These are phyloP conservation scores for Skeletonema tropicum DNA, from an alignment of 108 stramenopile species.

Conservation along the genomic window DNA sequence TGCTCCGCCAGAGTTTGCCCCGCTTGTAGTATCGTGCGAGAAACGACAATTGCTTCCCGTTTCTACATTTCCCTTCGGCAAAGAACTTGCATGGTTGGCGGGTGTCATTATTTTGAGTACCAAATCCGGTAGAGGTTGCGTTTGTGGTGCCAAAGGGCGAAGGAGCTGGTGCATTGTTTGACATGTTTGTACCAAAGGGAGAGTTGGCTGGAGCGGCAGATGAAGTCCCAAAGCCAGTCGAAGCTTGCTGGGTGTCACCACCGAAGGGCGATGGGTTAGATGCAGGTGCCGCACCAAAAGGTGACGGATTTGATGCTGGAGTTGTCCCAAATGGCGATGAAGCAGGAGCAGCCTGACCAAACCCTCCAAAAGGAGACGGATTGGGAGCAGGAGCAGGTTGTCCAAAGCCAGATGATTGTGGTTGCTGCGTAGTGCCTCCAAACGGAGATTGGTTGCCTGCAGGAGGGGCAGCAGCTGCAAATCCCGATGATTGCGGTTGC, in stretches of 20 bases:
- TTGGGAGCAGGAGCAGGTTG: constrained; percentile 6
- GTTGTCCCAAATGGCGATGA: constrained; percentile 30
- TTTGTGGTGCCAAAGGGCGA: constrained; percentile 17
- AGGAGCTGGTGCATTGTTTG: not conserved
- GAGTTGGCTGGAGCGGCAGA: constrained; percentile 3
- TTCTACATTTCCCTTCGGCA: constrained; percentile 16
- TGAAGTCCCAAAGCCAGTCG: not conserved
- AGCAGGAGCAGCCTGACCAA: constrained; percentile 11
- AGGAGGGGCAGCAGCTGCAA: not conserved
- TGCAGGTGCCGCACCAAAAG: constrained; percentile 32
- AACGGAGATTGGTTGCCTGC: constrained; percentile 26
- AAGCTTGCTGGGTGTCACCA: not conserved
- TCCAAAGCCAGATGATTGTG: constrained; percentile 21
- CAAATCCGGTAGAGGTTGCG: not conserved
- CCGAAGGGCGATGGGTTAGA: constrained; percentile 23
- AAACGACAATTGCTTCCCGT: constrained; percentile 21
- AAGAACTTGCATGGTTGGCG: constrained; percentile 21
- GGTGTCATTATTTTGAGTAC: constrained; percentile 1
- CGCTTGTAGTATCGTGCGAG: constrained; percentile 16
- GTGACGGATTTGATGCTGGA: constrained; percentile 20
- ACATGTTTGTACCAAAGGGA: constrained; percentile 11
- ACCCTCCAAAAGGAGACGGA: constrained; percentile 24
- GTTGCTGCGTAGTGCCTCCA: constrained; percentile 16
- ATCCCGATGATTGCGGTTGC: not conserved
- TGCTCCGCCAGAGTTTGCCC: not conserved